These are phyloP conservation scores for Xylaria sp. DNA, from an alignment of 2,329 filamentous ascomycete genomes.

Conservation along the genomic window DNA sequence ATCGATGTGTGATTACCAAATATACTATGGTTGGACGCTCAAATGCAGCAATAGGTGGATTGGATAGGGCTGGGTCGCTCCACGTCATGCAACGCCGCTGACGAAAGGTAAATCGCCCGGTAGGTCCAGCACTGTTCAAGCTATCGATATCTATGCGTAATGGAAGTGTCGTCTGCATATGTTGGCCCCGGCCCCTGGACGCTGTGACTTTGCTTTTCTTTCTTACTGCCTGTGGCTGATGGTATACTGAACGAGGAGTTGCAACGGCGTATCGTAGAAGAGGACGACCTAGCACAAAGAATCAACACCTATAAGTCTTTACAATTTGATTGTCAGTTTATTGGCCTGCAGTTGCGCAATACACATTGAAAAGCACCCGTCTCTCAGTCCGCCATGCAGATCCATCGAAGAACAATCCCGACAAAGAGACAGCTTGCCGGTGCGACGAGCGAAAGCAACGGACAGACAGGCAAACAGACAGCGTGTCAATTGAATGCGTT, in stretches of 20 bases:
- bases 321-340: slow-evolving; percentile 33
- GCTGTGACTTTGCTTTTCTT: slow-evolving; percentile 22
- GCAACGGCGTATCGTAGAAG: slow-evolving; percentile 22
- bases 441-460: slow-evolving; percentile 5
- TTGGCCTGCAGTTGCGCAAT: slow-evolving; percentile 11
- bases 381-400: slow-evolving; percentile 18
- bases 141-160: slow-evolving; percentile 25
- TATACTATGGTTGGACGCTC: slow-evolving; percentile 10
- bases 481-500: slow-evolving; percentile 11
- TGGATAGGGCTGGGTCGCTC: slow-evolving; percentile 22
- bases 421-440: slow-evolving; percentile 13
- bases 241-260: slow-evolving; percentile 22
- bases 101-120: slow-evolving; percentile 14
- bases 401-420: slow-evolving; percentile 1
- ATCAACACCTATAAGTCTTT: slow-evolving; percentile 27
- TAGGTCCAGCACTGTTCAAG: slow-evolving; percentile 17
- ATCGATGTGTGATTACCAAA: slow-evolving; percentile 21
- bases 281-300: slow-evolving; percentile 18
- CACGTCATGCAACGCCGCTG: slow-evolving; percentile 13
- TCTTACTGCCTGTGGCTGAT: slow-evolving; percentile 15
- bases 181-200: slow-evolving; percentile 9
- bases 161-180: slow-evolving; percentile 21
- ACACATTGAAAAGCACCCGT: slow-evolving; percentile 17
- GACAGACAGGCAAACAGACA: slow-evolving; percentile 8
- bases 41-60: slow-evolving; percentile 24